Evolutionary conservation across 2,329 filamentous ascomycete genomes (phyloP), one percentile per base, ranked within the genome.

Genomic region (Colletotrichum tanaceti): DNA sequence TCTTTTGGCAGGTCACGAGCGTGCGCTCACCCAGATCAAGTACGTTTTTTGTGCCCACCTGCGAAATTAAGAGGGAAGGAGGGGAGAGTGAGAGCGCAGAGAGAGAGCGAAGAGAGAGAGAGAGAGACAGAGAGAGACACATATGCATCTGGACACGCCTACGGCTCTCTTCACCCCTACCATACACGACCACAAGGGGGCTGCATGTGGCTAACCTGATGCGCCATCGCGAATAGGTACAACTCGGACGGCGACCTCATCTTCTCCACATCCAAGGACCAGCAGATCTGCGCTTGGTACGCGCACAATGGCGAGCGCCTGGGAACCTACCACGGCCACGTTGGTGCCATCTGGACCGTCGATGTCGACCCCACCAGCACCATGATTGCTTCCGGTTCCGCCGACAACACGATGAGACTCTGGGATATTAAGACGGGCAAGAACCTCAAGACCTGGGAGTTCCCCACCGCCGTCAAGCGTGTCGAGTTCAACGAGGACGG

Each of bases 301-400:
- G 91, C 94, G 73, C 94, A 97, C 85, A 99, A 99, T 82, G 96
- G 96, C 84, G 96, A 99, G 87, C 92, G 96, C 77, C 88, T 98
- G 77, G 96, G 96, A 77, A 96, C 95, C 75, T 99, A 98, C 85
- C 91, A 93, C 79, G 96, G 96, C 81, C 96, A 99, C 84, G 92
- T 97, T 82, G 96, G 96, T 83, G 95, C 96, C 76, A 92, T 99
- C 85, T 99, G 96, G 96, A 98, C 96, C 71, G 92, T 99, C 82
- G 96, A 99, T 79, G 91, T 97, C 78, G 93, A 97, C 84, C 94
- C 95, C 73, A 94, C 94, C 76, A 93, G 91, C 72, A 93, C 92
- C 76, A 89, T 99, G 78, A 91, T 98, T 78, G 96, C 95, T 78
- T 97, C 93, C 71, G 96, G 96, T 76, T 96, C 94, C 75, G 96